phyloP scores from a whole-genome alignment of 2,329 filamentous ascomycete species.

The Aspergillus phoenicis region DNA sequence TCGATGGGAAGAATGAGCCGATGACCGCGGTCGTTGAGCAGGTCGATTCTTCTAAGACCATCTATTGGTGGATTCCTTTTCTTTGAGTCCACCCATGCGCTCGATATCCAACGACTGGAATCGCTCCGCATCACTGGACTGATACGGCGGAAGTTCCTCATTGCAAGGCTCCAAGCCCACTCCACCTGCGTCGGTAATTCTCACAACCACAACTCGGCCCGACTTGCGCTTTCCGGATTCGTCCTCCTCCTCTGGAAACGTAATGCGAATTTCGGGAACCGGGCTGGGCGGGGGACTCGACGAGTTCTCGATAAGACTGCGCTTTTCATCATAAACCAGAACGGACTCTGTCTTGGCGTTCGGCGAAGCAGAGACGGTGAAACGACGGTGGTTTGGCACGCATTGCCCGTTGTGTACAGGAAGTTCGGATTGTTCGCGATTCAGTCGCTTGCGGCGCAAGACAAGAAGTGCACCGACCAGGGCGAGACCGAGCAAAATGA shows the following conservation, averaged over 20 bases:
- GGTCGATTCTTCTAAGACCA: slow-evolving; percentile 33
- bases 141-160: slow-evolving; percentile 83
- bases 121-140: slow-evolving; percentile 74
- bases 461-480: slow-evolving; percentile 70
- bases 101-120: slow-evolving; percentile 96
- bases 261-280: slow-evolving; percentile 97
- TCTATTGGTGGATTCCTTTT: slow-evolving; percentile 65
- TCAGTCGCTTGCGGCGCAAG: slow-evolving; percentile 68
- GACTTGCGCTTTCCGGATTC: slow-evolving; percentile 73
- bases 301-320: slow-evolving; percentile 75
- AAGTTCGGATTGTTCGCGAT: slow-evolving; percentile 53
- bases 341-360: slow-evolving; percentile 67
- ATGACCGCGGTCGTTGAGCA: slow-evolving; percentile 5
- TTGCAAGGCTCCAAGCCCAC: slow-evolving; percentile 84
- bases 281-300: slow-evolving; percentile 74
- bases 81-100: slow-evolving; percentile 88
- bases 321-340: slow-evolving; percentile 77
- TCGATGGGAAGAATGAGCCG: slow-evolving; percentile 8
- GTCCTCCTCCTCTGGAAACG: slow-evolving; percentile 93
- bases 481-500: slow-evolving; percentile 72
- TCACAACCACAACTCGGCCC: slow-evolving; percentile 86
- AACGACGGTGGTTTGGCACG: slow-evolving; percentile 55
- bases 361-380: slow-evolving; percentile 57
- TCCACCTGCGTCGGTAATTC: slow-evolving; percentile 80
- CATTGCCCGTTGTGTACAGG: slow-evolving; percentile 68